Base-by-base conservation (phyloP, 192 early-diverging fungal species). In the Coemansia sp. region DNA sequence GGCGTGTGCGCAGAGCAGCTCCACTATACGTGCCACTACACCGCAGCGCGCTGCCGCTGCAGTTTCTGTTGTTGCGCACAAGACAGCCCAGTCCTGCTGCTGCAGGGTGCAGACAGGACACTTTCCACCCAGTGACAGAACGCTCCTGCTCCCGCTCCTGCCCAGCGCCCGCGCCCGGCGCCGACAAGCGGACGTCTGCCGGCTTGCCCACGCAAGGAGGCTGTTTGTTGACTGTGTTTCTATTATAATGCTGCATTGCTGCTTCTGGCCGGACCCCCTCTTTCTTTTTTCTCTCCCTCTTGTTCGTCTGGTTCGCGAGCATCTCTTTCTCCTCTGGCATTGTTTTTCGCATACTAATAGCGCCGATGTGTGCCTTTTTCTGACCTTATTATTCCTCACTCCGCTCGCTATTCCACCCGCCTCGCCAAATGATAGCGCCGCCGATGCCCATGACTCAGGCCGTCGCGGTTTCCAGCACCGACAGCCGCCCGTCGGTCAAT, bases 371-470 rank as follows among this genome's bases (percentile, higher is more conserved):
- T 30, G 28, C 26, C 23, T 45, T 15, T 45, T 45, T 45, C 26
- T 45, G 43, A 45, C 23, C n/a, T 19, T 45, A 17, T 45, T 20
- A 25, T 26, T 45, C 26, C 26, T 21, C 26, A 12, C 49, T 27
- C 26, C 50, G 19, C 23, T 49, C 26, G 42, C 23, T 3, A 26
- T 45, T 39, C 34, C 38, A 23, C 43, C 60, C n/a, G n/a, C n/a
- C n/a, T n/a, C n/a, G n/a, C n/a, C n/a, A n/a, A 45, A 67, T 66
- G 69, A 70, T 74, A 77, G 62, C 67, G 21, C 55, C 67, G 56
- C 62, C 79, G 10, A 65, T 70, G 47, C 30, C 78, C 48, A 79
- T 68, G 80, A 78, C 70, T 39, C 52, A 82, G 67, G 68, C 75
- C 14, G 75, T 72, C 12, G 70, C 78, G 14, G 79, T 75, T 34